These are phyloP conservation scores for Bipolaris cookei DNA, from an alignment of 2,329 filamentous ascomycete species.

Conservation along the genomic window DNA sequence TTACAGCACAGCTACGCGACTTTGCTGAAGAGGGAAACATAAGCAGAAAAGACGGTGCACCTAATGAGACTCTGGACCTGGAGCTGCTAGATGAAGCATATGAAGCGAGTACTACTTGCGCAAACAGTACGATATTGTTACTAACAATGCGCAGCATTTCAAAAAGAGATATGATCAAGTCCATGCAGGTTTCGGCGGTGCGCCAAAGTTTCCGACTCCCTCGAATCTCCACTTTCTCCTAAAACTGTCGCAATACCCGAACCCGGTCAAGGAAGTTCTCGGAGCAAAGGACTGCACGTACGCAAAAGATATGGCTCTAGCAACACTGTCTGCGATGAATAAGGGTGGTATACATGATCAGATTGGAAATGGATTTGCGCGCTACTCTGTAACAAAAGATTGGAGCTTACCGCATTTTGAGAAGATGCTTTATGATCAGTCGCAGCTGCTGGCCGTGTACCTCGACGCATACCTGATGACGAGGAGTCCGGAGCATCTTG, in stretches of 20 bases:
- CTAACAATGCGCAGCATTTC: constrained; percentile 27
- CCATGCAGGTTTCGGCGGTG: constrained; percentile 67
- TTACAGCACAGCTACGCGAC: constrained; percentile 78
- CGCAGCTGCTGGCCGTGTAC: constrained; percentile 81
- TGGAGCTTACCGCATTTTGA: constrained; percentile 97
- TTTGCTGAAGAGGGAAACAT: constrained; percentile 89
- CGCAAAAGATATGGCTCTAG: constrained; percentile 78
- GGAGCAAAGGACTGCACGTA: constrained; percentile 76
- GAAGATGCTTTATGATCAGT: constrained; percentile 95
- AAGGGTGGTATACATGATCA: constrained; percentile 75
- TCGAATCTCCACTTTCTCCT: constrained; percentile 84
- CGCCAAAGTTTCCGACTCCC: constrained; percentile 90
- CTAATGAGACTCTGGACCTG: constrained; percentile 77
- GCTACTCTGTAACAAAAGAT: constrained; percentile 88
- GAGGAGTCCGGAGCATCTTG: constrained; percentile 73
- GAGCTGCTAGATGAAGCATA: constrained; percentile 92
- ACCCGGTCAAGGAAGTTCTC: constrained; percentile 82
- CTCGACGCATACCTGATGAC: constrained; percentile 81
- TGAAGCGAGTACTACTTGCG: constrained; percentile 44
- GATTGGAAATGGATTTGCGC: constrained; percentile 77
- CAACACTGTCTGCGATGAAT: constrained; percentile 80
- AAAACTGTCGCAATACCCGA: constrained; percentile 72
- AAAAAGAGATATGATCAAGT: constrained; percentile 30
- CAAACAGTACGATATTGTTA: background rate
- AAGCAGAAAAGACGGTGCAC: constrained; percentile 51